These are phyloP conservation scores for Pseudohalonectria lignicola DNA, from an alignment of 2,329 filamentous ascomycete species.

Conservation along the genomic window DNA sequence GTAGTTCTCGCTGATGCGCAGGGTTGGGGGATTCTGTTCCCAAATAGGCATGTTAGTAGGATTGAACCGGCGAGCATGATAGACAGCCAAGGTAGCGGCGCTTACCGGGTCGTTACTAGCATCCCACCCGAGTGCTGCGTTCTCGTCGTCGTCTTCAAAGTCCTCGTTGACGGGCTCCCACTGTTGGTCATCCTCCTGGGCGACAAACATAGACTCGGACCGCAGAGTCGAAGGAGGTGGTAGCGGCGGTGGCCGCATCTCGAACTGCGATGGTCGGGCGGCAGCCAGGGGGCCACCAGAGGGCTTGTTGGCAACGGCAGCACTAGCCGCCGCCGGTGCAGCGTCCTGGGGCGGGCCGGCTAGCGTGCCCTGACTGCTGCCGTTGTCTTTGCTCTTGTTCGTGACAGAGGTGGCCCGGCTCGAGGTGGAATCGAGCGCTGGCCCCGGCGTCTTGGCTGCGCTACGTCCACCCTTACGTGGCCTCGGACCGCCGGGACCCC, in stretches of 20 bases:
- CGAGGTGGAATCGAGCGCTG: conserved; percentile 35
- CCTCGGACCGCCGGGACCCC: conserved; percentile 24
- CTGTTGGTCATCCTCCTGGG: conserved; percentile 51
- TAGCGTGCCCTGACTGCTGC: not conserved
- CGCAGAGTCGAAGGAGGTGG: conserved; percentile 46
- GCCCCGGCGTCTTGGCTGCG: conserved; percentile 26
- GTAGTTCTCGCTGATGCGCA: conserved; percentile 10
- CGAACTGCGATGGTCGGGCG: conserved; percentile 18
- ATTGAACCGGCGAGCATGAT: too few relatives aligned
- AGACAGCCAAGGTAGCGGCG: not conserved
- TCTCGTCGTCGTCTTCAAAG: conserved; percentile 51
- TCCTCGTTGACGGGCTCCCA: conserved; percentile 60
- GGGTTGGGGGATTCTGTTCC: conserved; percentile 8
- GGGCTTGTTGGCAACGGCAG: not conserved
- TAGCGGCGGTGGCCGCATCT: conserved; percentile 16
- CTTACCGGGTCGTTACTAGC: conserved; percentile 52
- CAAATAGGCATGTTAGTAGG: too few relatives aligned
- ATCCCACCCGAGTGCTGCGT: conserved; percentile 65
- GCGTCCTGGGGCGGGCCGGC: not conserved
- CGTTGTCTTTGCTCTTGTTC: conserved; percentile 12
- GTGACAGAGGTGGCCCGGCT: conserved; percentile 26
- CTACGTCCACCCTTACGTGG: conserved; percentile 30
- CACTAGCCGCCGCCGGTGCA: not conserved
- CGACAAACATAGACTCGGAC: conserved; percentile 61
- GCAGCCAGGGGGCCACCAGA: conserved; percentile 27